Evolutionary conservation across 2,329 filamentous ascomycete species (phyloP).

Genomic region (Phaeosphaeria sp.): DNA sequence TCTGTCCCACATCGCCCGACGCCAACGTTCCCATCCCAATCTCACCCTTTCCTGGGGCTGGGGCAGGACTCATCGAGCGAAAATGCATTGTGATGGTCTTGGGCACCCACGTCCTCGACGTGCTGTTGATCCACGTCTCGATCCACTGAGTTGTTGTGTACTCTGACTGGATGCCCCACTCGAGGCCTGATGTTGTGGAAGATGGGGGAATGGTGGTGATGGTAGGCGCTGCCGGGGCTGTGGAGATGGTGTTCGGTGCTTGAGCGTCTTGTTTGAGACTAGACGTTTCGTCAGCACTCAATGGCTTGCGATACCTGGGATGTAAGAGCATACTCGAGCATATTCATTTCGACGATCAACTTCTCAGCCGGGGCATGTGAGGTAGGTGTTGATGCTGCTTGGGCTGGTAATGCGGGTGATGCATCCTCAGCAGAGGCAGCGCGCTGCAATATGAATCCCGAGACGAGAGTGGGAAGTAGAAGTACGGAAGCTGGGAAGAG

Average conservation of each 20-base stretch:
- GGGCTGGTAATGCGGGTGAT: not conserved
- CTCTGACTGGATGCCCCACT: constrained; percentile 1
- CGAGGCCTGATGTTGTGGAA: not conserved
- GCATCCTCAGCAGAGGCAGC: not conserved
- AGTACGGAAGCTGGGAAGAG: not conserved
- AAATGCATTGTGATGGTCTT: constrained; percentile 38
- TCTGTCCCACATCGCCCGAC: constrained; percentile 30
- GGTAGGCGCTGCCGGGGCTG: not conserved
- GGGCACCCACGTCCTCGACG: constrained; percentile 41
- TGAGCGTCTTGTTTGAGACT: not conserved
- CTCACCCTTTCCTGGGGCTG: constrained; percentile 34
- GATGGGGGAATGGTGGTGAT: constrained; percentile 1
- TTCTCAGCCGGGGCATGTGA: not conserved
- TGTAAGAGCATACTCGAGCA: not conserved
- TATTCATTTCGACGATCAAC: not conserved
- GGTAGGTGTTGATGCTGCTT: not conserved
- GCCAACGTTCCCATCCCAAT: constrained; percentile 47
- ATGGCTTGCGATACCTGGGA: not conserved
- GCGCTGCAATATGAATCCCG: not conserved
- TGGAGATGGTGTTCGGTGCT: not conserved
- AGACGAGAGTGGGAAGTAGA: not conserved
- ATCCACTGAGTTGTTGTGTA: constrained; percentile 43
- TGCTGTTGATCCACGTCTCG: constrained; percentile 36
- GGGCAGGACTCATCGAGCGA: constrained; percentile 22
- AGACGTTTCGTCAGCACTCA: not conserved